These are phyloP conservation scores for Cynara cardunculus DNA, from an alignment of 129 eudicot genomes.

Conservation along the genomic window DNA sequence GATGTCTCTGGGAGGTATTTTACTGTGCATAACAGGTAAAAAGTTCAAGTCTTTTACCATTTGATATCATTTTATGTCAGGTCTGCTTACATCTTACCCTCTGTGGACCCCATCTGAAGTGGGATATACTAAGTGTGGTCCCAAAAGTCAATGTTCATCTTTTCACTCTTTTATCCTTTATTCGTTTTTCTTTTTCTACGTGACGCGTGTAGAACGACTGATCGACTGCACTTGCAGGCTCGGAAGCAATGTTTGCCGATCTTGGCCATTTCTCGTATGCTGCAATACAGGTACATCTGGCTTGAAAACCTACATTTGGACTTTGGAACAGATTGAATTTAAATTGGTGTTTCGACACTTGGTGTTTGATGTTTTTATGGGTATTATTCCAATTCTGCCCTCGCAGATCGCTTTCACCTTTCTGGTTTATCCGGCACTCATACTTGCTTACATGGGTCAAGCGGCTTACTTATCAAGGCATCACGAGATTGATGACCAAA, in stretches of 20 bases:
- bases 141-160: constrained; percentile 4
- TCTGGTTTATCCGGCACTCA: constrained; percentile 87
- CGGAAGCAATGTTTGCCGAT: constrained; percentile 99
- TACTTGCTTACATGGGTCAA: constrained; percentile 95
- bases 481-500: constrained; percentile 51
- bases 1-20: constrained; percentile 91
- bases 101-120: background rate
- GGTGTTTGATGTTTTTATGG: constrained; percentile 6
- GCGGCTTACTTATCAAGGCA: constrained; percentile 88
- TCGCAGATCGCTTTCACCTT: constrained; percentile 89
- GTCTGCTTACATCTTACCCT: background rate
- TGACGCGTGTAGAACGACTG: constrained; percentile 10
- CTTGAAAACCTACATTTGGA: background rate
- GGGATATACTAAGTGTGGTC: constrained; percentile 3
- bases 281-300: constrained; percentile 78
- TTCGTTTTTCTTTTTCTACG: background rate
- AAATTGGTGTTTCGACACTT: background rate
- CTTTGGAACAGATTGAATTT: background rate
- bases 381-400: constrained; percentile 11
- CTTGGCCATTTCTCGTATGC: constrained; percentile 93
- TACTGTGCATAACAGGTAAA: constrained; percentile 92
- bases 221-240: constrained; percentile 57
- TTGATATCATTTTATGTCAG: background rate
- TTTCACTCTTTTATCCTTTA: background rate
- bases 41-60: background rate